Base-by-base conservation (phyloP, 225 moss, liverwort and hornwort species). In the Asterella californica region DNA sequence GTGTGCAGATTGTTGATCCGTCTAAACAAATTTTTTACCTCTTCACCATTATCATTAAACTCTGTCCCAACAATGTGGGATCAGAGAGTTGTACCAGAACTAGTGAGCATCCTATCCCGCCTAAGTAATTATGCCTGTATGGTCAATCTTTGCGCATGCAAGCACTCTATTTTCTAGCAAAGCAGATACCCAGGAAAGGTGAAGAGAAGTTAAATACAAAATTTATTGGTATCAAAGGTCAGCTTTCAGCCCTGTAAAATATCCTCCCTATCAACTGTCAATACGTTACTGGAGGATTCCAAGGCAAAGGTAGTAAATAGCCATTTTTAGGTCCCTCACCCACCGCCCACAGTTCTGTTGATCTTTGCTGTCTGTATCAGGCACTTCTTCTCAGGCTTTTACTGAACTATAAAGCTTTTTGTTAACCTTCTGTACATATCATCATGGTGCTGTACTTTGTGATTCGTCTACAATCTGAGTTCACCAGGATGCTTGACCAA, bases 41-140 rank as follows among this genome's bases (percentile, higher is more conserved):
- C 80, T 83, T 83, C 86, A 83, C 86, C 83, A 68, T 48, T 78
- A 81, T 86, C 75, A 83, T 81, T 52, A 30, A 79, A 79, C 83
- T 82, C 83, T 71, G 60, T 71, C 83, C 83, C 83, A 63, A 73
- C n/a, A 83, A 83, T 42, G 36, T 62, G 83, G 83, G 83, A 74
- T 60, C 73, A 80, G 85, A 77, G 83, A 80, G 70, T 82, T 72
- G 67, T 74, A 81, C 70, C 63, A 71, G 74, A 83, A 79, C 67
- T 86, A 81, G 86, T 73, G 54, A 69, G 74, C 69, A 66, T 74
- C 46, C 42, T 57, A 77, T 50, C 68, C 30, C 45, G 47, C 50
- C 50, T 61, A 61, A 74, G 53, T 78, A 12, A 46, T 68, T 71
- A 61, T 83, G 81, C 76, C 63, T 81, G 81, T 81, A 72, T 54